Conservation (phyloP, 208 protist genomes). For the Angomonas desouzai region DNA sequence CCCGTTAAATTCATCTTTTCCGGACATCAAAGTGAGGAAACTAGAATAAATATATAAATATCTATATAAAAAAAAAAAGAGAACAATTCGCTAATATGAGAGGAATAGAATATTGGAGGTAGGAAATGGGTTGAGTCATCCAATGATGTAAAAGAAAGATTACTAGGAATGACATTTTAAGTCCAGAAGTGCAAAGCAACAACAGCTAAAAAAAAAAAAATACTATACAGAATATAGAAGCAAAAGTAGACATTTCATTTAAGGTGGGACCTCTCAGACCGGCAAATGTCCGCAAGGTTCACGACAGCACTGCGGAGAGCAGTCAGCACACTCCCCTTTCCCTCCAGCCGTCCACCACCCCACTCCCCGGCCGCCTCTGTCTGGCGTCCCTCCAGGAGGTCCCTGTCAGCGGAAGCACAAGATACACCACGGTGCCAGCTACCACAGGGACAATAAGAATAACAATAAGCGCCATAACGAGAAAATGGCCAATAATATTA, state of each 20-base stretch:
- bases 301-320: neutral
- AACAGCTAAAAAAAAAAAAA: no score
- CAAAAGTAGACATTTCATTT: neutral
- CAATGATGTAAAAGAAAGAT: neutral
- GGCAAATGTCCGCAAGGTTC: neutral
- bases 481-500: conserved; percentile 17
- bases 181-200: no score
- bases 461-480: conserved; percentile 21
- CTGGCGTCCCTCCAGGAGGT: conserved; percentile 30
- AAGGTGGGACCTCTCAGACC: neutral
- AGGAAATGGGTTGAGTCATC: no score
- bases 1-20: neutral
- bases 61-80: neutral
- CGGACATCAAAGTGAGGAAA: neutral
- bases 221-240: neutral
- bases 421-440: conserved; percentile 22
- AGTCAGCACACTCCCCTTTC: neutral
- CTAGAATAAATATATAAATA: neutral
- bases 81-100: neutral
- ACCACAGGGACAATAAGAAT: conserved; percentile 20
- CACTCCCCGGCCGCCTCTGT: conserved; percentile 7
- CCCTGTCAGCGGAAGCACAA: conserved; percentile 25
- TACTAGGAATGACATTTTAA: no score
- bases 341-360: neutral
- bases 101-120: neutral